Base-by-base conservation (phyloP, 352 stramenopile genomes). In the Phytophthora fragariae region DNA sequence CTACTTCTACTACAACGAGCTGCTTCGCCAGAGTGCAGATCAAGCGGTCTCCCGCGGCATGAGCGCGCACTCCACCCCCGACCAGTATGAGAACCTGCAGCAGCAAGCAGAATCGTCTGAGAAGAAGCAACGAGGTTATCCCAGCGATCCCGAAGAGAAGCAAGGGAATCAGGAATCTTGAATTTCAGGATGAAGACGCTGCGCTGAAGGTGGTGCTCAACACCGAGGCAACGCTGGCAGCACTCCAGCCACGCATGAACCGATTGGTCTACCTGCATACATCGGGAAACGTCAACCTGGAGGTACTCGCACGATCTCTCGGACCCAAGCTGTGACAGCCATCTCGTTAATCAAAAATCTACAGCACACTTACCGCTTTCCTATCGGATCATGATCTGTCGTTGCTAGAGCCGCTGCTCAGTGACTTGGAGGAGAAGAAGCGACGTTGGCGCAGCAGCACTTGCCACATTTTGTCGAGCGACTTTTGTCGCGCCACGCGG, bases 371-470 rank as follows among this genome's bases (percentile, higher is more conserved):
- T 14, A 11, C 6, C 11, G 8, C 29, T 7, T n/a, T 54, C 2
- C 47, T 50, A 21, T 50, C 44, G n/a, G 15, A 24, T 27, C 44
- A 75, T 5, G 62, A 73, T 35, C 63, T 77, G 52, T 77, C 80
- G 57, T 76, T 86, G 72, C 80, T 85, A 55, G 82, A 79, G 56
- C 75, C 81, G 50, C 71, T 82, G 70, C 77, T 82, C 19, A 77
- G 21, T 17, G 74, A 84, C 63, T 84, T 84, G 75, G 86, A 88
- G 2, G 86, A 91, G 62, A 92, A 84, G 53, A 91, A 87, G 5
- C 86, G 79, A 29, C 84, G 81, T 47, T 90, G 81, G 27, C 80
- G 83, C 7, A 85, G 60, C 46, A 91, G 70, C 15, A 90, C 72
- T 31, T 85, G 77, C 84, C 81, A 89, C 50, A 92, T 74, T 52